phyloP scores from a whole-genome alignment of 202 grass and related monocot species.

The Carex arenaria region DNA sequence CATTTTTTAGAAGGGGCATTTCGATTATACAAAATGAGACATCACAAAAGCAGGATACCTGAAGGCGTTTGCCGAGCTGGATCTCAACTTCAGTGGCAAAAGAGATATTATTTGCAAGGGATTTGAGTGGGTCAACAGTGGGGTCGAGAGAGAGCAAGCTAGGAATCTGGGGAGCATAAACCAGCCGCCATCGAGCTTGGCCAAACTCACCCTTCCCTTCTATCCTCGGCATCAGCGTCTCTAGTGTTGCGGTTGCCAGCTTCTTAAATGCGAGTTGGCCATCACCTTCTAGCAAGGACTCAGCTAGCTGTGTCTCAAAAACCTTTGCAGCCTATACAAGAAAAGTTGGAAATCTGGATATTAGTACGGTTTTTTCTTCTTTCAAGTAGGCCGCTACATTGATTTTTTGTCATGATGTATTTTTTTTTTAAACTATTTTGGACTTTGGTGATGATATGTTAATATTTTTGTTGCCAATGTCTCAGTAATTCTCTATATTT shows the following conservation, averaged over 20 bases:
- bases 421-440: neutral
- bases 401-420: neutral
- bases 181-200: conserved; percentile 88
- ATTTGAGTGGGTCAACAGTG: conserved; percentile 90
- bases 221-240: conserved; percentile 95
- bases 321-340: conserved; percentile 81
- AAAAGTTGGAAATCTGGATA: neutral
- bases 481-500: neutral
- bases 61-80: conserved; percentile 86
- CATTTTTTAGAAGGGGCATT: neutral
- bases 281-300: conserved; percentile 88
- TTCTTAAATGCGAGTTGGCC: conserved; percentile 99
- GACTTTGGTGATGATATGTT: neutral
- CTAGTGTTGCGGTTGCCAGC: conserved; percentile 85
- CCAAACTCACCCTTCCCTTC: conserved; percentile 97
- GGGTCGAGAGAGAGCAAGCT: conserved; percentile 95
- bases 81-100: conserved; percentile 97
- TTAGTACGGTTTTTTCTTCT: neutral
- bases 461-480: neutral
- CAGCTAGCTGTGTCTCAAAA: conserved; percentile 87
- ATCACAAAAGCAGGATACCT: conserved; percentile 39
- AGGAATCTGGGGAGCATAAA: conserved; percentile 89
- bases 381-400: neutral
- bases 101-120: conserved; percentile 92
- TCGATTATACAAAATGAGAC: conserved; percentile 9